Conservation (phyloP, 495 filamentous ascomycete genomes). For the Sporormia fimetaria region DNA sequence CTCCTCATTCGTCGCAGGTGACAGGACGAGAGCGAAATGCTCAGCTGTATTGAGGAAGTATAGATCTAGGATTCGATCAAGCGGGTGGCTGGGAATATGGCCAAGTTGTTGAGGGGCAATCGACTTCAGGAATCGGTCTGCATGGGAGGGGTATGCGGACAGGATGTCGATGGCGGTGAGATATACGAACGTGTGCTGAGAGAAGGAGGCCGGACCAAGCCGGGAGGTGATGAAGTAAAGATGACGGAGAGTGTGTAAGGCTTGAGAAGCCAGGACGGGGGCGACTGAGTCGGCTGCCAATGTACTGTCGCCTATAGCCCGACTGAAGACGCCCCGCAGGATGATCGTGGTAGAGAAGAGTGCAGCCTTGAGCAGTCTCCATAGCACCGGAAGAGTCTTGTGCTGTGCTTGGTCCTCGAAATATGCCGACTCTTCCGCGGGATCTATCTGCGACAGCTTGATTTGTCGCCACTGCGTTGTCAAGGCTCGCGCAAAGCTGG, state of each 20-base stretch:
- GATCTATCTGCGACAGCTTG: slow-evolving; percentile 73
- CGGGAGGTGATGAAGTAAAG: slow-evolving; percentile 81
- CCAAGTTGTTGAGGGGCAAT: slow-evolving; percentile 48
- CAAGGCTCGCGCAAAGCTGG: slow-evolving; percentile 57
- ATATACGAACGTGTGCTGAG: slow-evolving; percentile 74
- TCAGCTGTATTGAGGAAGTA: slow-evolving; percentile 89
- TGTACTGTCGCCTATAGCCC: slow-evolving; percentile 46
- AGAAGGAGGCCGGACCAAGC: slow-evolving; percentile 59
- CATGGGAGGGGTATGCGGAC: slow-evolving; percentile 56
- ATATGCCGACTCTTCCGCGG: slow-evolving; percentile 57
- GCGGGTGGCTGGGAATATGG: slow-evolving; percentile 58
- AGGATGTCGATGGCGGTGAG: slow-evolving; percentile 84
- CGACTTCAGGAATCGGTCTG: slow-evolving; percentile 57
- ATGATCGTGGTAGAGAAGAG: slow-evolving; percentile 71
- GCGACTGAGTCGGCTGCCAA: slow-evolving; percentile 48
- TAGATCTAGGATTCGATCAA: slow-evolving; percentile 70
- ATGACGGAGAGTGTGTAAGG: slow-evolving; percentile 67
- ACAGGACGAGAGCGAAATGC: slow-evolving; percentile 64
- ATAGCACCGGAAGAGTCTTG: slow-evolving; percentile 62
- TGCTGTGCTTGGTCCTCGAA: slow-evolving; percentile 59
- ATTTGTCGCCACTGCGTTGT: slow-evolving; percentile 74
- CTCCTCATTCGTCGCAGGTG: slow-evolving; percentile 53
- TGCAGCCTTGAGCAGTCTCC: slow-evolving; percentile 68
- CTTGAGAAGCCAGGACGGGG: slow-evolving; percentile 61
- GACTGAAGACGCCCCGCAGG: slow-evolving; percentile 59